Conservation (phyloP, 208 protist genomes). For the Borovskyia barvae region DNA sequence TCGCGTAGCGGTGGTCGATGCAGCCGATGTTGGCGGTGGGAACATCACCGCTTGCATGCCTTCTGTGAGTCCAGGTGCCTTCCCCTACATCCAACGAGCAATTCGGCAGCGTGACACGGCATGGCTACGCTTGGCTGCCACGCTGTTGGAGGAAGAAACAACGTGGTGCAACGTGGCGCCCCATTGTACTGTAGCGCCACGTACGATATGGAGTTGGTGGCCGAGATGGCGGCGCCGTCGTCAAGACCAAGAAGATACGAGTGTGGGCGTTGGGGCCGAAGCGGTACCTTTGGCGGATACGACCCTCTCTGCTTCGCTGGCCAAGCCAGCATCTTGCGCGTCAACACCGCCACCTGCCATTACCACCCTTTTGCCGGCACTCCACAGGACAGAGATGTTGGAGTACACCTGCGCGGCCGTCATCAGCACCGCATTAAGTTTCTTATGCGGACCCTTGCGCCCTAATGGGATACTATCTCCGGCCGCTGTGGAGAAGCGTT, state of each 20-base stretch:
- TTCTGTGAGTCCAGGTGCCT: constrained; percentile 51
- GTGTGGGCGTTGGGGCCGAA: too few relatives aligned
- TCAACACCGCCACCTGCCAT: constrained; percentile 2
- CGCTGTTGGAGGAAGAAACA: constrained; percentile 35
- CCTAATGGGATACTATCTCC: constrained; percentile 21
- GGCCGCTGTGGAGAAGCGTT: constrained; percentile 8
- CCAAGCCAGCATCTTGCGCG: too few relatives aligned
- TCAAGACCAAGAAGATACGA: not conserved
- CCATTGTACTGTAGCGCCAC: constrained; percentile 7
- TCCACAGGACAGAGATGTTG: constrained; percentile 55
- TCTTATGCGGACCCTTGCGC: constrained; percentile 47
- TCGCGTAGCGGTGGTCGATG: constrained; percentile 67
- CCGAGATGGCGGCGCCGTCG: not conserved
- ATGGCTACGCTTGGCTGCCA: constrained; percentile 52
- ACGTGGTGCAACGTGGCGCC: constrained; percentile 67
- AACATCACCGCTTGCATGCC: constrained; percentile 15
- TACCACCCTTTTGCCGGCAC: constrained; percentile 52
- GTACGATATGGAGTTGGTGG: not conserved
- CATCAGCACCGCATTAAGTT: constrained; percentile 47
- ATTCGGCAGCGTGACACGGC: constrained; percentile 63
- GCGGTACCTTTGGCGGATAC: too few relatives aligned
- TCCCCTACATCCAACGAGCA: constrained; percentile 72
- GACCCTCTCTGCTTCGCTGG: too few relatives aligned
- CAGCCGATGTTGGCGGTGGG: constrained; percentile 60
- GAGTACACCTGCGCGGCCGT: constrained; percentile 48